Evolutionary conservation across 1,139 yeast genomes (phyloP).

Genomic region (Saccharomycopsis crataegensis): DNA sequence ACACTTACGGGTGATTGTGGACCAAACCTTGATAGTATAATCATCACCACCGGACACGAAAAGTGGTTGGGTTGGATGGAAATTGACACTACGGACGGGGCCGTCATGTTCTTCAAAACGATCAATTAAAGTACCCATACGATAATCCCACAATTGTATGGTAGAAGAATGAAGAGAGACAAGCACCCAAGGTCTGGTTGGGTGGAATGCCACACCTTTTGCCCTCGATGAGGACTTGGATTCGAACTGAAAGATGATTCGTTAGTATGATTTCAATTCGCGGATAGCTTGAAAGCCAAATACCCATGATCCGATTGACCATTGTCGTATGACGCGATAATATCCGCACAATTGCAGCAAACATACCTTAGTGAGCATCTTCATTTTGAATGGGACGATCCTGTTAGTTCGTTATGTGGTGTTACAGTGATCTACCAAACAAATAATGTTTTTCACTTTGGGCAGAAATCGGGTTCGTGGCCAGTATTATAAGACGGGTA

Average conservation of each 20-base stretch:
- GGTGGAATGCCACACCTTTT: constrained; percentile 97
- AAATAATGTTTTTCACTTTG: too few species aligned
- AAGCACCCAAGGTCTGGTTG: constrained; percentile 92
- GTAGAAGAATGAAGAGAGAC: constrained; percentile 93
- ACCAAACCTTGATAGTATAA: constrained; percentile 93
- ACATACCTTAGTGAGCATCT: constrained; percentile 82
- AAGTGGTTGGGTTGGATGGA: constrained; percentile 96
- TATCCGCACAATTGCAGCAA: background rate
- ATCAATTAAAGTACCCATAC: constrained; percentile 97
- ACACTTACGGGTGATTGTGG: constrained; percentile 83
- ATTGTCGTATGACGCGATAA: too few species aligned
- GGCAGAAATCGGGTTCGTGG: too few species aligned
- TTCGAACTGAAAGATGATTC: constrained; percentile 53
- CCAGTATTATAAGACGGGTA: too few species aligned
- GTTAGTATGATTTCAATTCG: constrained; percentile 22
- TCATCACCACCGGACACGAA: constrained; percentile 98
- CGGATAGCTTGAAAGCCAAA: background rate
- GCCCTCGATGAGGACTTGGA: constrained; percentile 93
- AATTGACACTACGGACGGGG: constrained; percentile 90
- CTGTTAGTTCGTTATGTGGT: too few species aligned
- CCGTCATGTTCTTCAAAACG: constrained; percentile 98
- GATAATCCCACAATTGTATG: constrained; percentile 96
- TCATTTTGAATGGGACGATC: constrained; percentile 46
- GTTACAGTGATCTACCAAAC: too few species aligned
- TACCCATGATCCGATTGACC: too few species aligned